Percentiles rank a stretch among this genome's conserved stretches.
Evolutionary conservation across 352 stramenopile species (phyloP).

Genomic region (Phytophthora gonapodyides): DNA sequence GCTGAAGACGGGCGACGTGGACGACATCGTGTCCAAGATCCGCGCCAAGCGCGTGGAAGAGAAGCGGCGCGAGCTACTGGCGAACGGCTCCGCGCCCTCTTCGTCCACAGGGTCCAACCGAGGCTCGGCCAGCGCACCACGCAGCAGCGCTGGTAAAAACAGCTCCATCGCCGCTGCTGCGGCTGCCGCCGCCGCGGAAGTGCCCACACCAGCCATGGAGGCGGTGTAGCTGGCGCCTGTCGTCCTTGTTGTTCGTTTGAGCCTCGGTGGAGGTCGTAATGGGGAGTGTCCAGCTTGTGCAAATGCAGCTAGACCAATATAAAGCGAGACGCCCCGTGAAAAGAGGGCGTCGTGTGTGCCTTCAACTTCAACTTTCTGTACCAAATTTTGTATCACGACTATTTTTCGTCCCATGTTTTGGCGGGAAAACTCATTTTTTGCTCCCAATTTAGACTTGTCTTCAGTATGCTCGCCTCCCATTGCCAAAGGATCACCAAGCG

Average conservation of each 20-base stretch:
- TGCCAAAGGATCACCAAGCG: background rate
- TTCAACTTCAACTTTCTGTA: background rate
- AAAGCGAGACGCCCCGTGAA: constrained; percentile 3
- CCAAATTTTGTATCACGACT: background rate
- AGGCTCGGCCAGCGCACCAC: constrained; percentile 19
- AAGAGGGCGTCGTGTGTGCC: background rate
- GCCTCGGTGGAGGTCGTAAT: constrained; percentile 22
- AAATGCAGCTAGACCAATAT: constrained; percentile 13
- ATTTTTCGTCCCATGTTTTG: constrained; percentile 17
- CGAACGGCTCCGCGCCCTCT: constrained; percentile 31
- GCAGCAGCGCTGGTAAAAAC: constrained; percentile 18
- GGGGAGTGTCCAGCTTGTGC: constrained; percentile 26
- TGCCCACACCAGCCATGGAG: constrained; percentile 36
- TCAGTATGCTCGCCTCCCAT: too few relatives aligned
- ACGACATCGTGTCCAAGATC: constrained; percentile 87
- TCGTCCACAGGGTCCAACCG: constrained; percentile 32
- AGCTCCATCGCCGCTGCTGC: constrained; percentile 6
- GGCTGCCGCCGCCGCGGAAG: constrained; percentile 6
- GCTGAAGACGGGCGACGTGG: constrained; percentile 79
- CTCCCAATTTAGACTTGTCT: too few relatives aligned
- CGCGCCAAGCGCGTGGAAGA: constrained; percentile 78
- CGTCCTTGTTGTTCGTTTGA: constrained; percentile 25
- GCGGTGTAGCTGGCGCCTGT: constrained; percentile 31
- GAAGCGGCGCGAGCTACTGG: constrained; percentile 67
- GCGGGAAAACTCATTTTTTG: constrained; percentile 9